phyloP scores from a whole-genome alignment of 768 basidiomycete genomes.

The Trametes coccinea region DNA sequence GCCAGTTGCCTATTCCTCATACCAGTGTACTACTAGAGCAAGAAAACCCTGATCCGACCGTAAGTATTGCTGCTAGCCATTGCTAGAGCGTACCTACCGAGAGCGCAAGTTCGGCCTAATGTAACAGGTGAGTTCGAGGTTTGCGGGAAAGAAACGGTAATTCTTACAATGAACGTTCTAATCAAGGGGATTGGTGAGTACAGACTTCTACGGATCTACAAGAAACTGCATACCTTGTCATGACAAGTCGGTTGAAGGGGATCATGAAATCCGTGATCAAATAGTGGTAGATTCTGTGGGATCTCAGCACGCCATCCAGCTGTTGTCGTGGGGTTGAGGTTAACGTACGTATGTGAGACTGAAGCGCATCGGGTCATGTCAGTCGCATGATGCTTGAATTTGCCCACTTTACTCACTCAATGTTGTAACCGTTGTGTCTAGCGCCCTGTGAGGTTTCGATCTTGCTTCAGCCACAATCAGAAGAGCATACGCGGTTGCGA shows the following conservation, averaged over 20 bases:
- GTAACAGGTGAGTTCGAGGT: neutral
- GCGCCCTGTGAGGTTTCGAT: slow-evolving; percentile 15
- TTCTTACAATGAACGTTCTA: slow-evolving; percentile 27
- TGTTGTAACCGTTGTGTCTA: slow-evolving; percentile 26
- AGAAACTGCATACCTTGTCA: slow-evolving; percentile 24
- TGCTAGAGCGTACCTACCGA: slow-evolving; percentile 17
- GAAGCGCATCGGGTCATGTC: neutral
- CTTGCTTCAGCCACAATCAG: neutral
- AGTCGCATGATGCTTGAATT: neutral
- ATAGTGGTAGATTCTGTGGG: slow-evolving; percentile 25
- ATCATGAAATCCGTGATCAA: slow-evolving; percentile 27
- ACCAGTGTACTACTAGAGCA: slow-evolving; percentile 24
- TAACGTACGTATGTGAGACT: slow-evolving; percentile 30
- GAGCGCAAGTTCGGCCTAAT: slow-evolving; percentile 23
- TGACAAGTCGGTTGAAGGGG: slow-evolving; percentile 18
- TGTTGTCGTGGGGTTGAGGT: too few relatives aligned
- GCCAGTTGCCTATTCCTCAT: neutral
- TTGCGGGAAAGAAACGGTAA: neutral
- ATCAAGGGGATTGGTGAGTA: neutral
- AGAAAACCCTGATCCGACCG: slow-evolving; percentile 15
- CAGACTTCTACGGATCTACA: too few relatives aligned
- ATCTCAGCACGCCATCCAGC: neutral
- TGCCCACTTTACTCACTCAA: slow-evolving; percentile 18
- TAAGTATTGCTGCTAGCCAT: neutral
- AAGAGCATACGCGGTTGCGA: neutral